Percentiles rank a stretch among this genome's conserved stretches.
These are phyloP conservation scores for Chytriomyces sp. DNA, from an alignment of 192 early-diverging fungal genomes.

Conservation along the genomic window DNA sequence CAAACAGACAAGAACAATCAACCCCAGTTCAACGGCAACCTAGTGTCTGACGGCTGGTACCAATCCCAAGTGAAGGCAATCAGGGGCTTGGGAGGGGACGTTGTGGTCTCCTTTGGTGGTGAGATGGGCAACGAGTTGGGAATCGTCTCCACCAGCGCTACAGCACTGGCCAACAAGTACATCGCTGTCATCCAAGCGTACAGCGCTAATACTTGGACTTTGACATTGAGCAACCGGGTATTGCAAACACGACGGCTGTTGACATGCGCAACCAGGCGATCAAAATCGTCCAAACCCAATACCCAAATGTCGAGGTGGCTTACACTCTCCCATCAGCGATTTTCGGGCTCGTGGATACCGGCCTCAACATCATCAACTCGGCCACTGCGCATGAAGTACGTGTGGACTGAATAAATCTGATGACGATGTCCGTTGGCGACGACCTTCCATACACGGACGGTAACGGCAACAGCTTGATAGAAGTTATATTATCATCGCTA, in stretches of 20 bases:
- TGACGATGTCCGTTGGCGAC: conserved; percentile 46
- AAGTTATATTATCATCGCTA: conserved; percentile 38
- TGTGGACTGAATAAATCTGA: conserved; percentile 48
- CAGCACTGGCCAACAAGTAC: conserved; percentile 35
- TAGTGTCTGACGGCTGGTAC: neutral
- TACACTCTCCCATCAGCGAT: conserved; percentile 45
- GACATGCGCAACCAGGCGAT: conserved; percentile 44
- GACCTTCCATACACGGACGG: conserved; percentile 36
- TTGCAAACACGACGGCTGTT: conserved; percentile 31
- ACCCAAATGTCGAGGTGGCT: conserved; percentile 31
- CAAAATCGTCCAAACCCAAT: conserved; percentile 29
- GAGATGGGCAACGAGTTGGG: conserved; percentile 38
- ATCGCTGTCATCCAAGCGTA: conserved; percentile 43
- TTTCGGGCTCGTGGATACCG: conserved; percentile 28
- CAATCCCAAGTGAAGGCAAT: neutral
- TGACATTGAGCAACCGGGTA: conserved; percentile 47
- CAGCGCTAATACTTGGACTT: conserved; percentile 43
- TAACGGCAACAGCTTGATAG: conserved; percentile 51
- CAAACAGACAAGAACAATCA: conserved; percentile 44
- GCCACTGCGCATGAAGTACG: conserved; percentile 29
- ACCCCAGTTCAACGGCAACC: conserved; percentile 35
- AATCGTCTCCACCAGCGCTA: conserved; percentile 23
- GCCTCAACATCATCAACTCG: conserved; percentile 29
- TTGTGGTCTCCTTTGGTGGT: conserved; percentile 50
- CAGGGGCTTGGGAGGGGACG: conserved; percentile 42